Percentiles rank a stretch among this genome's conserved stretches.
Evolutionary conservation across 2,329 filamentous ascomycete species (phyloP).

Genomic region (Colletotrichum agaves): DNA sequence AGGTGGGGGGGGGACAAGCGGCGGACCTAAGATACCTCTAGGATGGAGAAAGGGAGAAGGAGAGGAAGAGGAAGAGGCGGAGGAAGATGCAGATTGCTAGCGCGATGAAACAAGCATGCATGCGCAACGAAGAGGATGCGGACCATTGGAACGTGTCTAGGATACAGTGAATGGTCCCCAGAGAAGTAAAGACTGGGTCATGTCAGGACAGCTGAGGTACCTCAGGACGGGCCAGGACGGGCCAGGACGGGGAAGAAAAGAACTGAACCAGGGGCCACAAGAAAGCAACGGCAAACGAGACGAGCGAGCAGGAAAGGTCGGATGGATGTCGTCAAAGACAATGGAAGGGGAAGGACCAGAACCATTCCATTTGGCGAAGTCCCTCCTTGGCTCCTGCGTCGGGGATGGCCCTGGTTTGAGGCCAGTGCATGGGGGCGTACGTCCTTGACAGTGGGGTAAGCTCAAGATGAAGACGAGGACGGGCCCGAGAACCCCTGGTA

Average conservation of each 20-base stretch:
- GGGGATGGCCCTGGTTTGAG: constrained; percentile 35
- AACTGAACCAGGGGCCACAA: too few relatives aligned
- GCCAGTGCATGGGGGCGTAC: constrained; percentile 28
- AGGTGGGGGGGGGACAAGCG: not conserved
- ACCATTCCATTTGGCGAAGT: constrained; percentile 2
- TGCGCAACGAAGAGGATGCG: constrained; percentile 23
- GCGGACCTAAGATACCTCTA: constrained; percentile 7
- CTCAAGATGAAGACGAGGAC: not conserved
- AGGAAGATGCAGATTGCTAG: constrained; percentile 20
- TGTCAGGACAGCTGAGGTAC: not conserved
- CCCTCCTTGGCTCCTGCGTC: constrained; percentile 15
- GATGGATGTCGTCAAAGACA: not conserved
- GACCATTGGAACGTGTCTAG: constrained; percentile 32
- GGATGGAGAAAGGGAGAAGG: not conserved
- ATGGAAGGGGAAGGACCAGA: not conserved
- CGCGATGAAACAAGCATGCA: constrained; percentile 36
- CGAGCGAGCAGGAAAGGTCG: not conserved
- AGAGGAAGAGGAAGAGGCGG: constrained; percentile 2
- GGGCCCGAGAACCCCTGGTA: not conserved
- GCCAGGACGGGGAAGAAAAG: too few relatives aligned
- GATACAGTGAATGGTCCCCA: constrained; percentile 13
- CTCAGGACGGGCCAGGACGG: too few relatives aligned
- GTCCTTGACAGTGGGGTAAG: constrained; percentile 20
- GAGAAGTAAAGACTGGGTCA: not conserved
- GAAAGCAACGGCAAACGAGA: not conserved